Base-by-base conservation (phyloP, 352 stramenopile species). In the Pythium aristosporum region DNA sequence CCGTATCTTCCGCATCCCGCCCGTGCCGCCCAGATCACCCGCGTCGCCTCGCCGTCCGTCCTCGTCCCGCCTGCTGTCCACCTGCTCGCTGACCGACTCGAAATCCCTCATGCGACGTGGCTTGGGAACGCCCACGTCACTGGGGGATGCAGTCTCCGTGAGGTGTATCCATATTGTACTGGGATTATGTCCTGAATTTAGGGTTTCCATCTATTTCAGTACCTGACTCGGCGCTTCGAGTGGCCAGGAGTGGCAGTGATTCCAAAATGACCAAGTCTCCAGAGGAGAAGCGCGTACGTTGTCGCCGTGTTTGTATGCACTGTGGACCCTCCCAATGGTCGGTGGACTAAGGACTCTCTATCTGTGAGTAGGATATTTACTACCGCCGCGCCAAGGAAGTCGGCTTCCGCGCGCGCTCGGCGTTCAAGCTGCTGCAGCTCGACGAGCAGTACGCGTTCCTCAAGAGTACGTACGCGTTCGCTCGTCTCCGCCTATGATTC, bases 401-500 rank as follows among this genome's bases (percentile, higher is more conserved):
- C 7, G 97, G 97, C 12, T 99, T 98, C 74, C 82, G 98, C 57
- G 98, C 98, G 15, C 87, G 98, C 54, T 99, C 93, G 32, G 98
- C 98, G 3, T 99, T 99, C 82, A 99, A 99, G 69, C 77, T 99
- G 37, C 77, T 99, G 44, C 97, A 99, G 72, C 74, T 99, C 16
- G 97, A 99, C 76, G 97, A 98, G 58, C 92, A 99, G 72, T 99
- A 98, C 74, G 78, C 96, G 60, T 82, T 99, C 25, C 94, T 99
- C 71, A 75, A 85, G 16, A 65, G 65, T 80, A 47, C 52, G 44
- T 61, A n/a, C n/a, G 13, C 25, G 9, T 36, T 10, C 15, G 11
- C 13, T 50, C 1, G 11, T 37, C 0, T 39, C 21, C 21, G 41
- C 28, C 20, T 34, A 12, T 49, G 32, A 21, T 55, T 7, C 41